A percentile compares a stretch with the other conserved stretches of the same genome.
Conservation (phyloP, 257 asterid genomes). For the Solanum bulbocastanum region DNA sequence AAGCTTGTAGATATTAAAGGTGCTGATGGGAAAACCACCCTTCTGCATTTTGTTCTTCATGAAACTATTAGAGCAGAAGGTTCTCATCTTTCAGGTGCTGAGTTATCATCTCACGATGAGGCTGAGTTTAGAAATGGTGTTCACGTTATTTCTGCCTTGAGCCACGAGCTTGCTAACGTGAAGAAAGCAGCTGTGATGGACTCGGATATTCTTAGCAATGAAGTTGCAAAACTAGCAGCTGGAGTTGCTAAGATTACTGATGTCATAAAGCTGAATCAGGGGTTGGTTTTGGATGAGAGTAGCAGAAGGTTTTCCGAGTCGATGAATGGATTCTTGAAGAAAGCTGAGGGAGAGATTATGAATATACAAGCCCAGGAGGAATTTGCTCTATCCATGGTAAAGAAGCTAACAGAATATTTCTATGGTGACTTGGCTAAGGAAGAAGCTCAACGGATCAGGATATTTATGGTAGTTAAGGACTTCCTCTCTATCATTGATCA, state of each 20-base stretch:
- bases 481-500: slow-evolving; percentile 57
- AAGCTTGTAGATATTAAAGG: slow-evolving; percentile 78
- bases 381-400: slow-evolving; percentile 61
- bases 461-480: slow-evolving; percentile 66
- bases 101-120: slow-evolving; percentile 24
- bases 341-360: slow-evolving; percentile 38
- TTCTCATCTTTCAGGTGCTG: slow-evolving; percentile 32
- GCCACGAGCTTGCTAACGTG: slow-evolving; percentile 69
- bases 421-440: slow-evolving; percentile 67
- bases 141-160: slow-evolving; percentile 51
- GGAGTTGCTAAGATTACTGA: slow-evolving; percentile 42
- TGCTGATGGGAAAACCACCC: slow-evolving; percentile 68
- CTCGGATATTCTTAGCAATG: slow-evolving; percentile 38
- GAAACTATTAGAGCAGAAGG: slow-evolving; percentile 76
- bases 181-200: slow-evolving; percentile 79
- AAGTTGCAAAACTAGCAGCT: slow-evolving; percentile 33
- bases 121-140: slow-evolving; percentile 59
- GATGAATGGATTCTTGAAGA: slow-evolving; percentile 45
- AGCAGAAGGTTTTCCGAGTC: slow-evolving; percentile 23
- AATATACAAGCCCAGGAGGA: slow-evolving; percentile 52
- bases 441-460: slow-evolving; percentile 56
- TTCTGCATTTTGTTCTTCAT: slow-evolving; percentile 69
- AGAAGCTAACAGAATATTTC: slow-evolving; percentile 61
- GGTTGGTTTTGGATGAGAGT: slow-evolving; percentile 12
- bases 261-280: slow-evolving; percentile 37